A percentile compares a stretch with the other conserved stretches of the same genome.
phyloP scores from a whole-genome alignment of 257 asterid species.

The Anisodus acutangulus region DNA sequence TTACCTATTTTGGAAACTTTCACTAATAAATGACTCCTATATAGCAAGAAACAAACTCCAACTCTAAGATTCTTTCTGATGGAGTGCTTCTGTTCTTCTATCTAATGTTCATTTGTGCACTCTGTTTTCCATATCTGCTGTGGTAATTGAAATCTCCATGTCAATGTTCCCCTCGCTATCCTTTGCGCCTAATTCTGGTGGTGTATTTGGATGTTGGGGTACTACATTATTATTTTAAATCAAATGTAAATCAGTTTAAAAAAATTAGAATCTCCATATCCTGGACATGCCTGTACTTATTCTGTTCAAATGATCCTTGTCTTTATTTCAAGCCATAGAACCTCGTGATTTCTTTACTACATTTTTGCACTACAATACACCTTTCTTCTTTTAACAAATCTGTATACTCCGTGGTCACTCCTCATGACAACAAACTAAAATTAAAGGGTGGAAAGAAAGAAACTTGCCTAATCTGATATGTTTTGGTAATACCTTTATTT shows the following conservation, averaged over 20 bases:
- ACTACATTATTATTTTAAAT: too few species aligned
- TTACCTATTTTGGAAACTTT: not conserved
- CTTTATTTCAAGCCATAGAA: not conserved
- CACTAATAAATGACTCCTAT: not conserved
- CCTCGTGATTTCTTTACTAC: not conserved
- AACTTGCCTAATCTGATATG: not conserved
- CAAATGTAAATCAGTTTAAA: too few species aligned
- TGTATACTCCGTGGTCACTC: not conserved
- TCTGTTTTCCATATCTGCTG: not conserved
- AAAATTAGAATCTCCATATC: not conserved
- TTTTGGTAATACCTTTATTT: constrained; percentile 6
- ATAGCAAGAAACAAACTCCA: not conserved
- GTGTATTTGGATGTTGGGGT: too few species aligned
- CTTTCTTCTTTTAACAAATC: not conserved
- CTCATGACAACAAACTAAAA: constrained; percentile 14
- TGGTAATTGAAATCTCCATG: too few species aligned
- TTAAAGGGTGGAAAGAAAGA: not conserved
- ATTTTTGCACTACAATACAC: not conserved
- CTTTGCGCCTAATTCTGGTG: too few species aligned
- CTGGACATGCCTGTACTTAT: not conserved
- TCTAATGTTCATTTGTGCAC: not conserved
- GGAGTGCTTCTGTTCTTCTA: not conserved
- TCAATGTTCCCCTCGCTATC: too few species aligned
- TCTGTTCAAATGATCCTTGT: constrained; percentile 7
- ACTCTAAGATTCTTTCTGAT: not conserved